Percentiles rank a stretch among this genome's conserved stretches.
These are phyloP conservation scores for Dalbergia oliveri DNA, from an alignment of 306 rosid genomes.

Conservation along the genomic window DNA sequence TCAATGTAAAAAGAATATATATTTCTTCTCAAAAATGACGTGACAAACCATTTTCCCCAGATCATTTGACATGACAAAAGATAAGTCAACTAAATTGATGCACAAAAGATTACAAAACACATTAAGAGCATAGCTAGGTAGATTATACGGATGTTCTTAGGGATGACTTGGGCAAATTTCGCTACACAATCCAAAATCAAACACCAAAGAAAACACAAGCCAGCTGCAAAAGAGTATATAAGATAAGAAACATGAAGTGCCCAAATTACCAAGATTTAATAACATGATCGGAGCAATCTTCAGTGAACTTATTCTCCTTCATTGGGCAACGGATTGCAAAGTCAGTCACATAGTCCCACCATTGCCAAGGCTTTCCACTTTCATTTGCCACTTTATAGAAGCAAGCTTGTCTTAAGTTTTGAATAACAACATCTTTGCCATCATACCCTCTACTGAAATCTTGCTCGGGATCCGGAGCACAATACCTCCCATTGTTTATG, in stretches of 20 bases:
- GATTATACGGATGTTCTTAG: slow-evolving; percentile 13
- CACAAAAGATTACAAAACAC: neutral
- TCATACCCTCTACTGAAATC: slow-evolving; percentile 93
- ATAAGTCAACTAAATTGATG: slow-evolving; percentile 3
- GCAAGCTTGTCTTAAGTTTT: slow-evolving; percentile 95
- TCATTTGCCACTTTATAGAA: slow-evolving; percentile 90
- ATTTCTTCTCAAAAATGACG: slow-evolving; percentile 29
- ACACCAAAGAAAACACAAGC: slow-evolving; percentile 25
- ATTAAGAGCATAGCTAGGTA: neutral
- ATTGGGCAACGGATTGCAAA: slow-evolving; percentile 96
- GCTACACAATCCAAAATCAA: slow-evolving; percentile 21
- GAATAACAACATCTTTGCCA: slow-evolving; percentile 93
- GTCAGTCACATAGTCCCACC: slow-evolving; percentile 99
- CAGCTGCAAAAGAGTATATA: slow-evolving; percentile 18
- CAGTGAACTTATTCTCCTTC: slow-evolving; percentile 71
- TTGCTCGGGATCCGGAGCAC: slow-evolving; percentile 98
- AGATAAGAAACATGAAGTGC: slow-evolving; percentile 33
- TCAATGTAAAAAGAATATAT: slow-evolving; percentile 25
- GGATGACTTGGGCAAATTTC: neutral
- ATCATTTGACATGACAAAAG: slow-evolving; percentile 34
- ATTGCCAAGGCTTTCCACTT: slow-evolving; percentile 94
- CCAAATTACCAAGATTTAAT: slow-evolving; percentile 83
- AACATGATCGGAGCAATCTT: slow-evolving; percentile 88
- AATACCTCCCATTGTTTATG: slow-evolving; percentile 89
- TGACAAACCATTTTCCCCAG: slow-evolving; percentile 2